Base-by-base conservation (phyloP, 2,329 filamentous ascomycete genomes). In the Hymenoscyphus fraxineus region DNA sequence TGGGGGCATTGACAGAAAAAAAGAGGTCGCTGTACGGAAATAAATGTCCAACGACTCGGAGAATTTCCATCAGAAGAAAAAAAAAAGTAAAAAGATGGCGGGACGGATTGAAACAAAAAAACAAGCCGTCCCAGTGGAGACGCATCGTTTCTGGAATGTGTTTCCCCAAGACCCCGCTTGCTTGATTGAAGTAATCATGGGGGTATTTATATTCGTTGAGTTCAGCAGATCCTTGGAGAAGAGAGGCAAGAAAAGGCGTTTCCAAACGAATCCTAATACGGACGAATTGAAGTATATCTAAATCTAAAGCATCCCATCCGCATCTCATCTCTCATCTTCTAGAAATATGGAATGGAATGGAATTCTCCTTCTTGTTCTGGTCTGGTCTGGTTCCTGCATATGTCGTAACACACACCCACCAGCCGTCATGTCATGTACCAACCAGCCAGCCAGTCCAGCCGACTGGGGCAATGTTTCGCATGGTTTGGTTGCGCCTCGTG, bases 401-500 rank as follows among this genome's bases (percentile, higher is more conserved):
- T 57, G 55, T 27, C 32, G 55, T 57, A 38, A 15, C 55, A 57
- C 55, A 27, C 55, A 31, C 55, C 10, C 55, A 31, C 55, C 10
- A 27, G 27, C 27, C 27, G 2, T 27, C 27, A 27, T 27, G 32
- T 51, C 44, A 35, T 57, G 54, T 38, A 4, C 55, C n/a, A 27
- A 13, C n/a, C 31, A 27, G 31, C 19, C 27, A 57, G 27, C 35
- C 27, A 31, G 13, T 31, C 32, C 13, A 35, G 31, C 32, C 15
- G 31, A 57, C 31, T 57, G 55, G 55, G 55, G 31, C 31, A 27
- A 35, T 57, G 55, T 57, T 57, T 57, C 55, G 55, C 19, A 22
- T 57, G 27, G 55, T 32, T 57, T 57, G 13, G 10, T 27, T 54
- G 19, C 7, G 6, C 13, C 47, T 19, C 19, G 19, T 58, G 56